A percentile compares a stretch with the other conserved stretches of the same genome.
Conservation (phyloP, 2,329 filamentous ascomycete species). For the Penicillium polonicum region DNA sequence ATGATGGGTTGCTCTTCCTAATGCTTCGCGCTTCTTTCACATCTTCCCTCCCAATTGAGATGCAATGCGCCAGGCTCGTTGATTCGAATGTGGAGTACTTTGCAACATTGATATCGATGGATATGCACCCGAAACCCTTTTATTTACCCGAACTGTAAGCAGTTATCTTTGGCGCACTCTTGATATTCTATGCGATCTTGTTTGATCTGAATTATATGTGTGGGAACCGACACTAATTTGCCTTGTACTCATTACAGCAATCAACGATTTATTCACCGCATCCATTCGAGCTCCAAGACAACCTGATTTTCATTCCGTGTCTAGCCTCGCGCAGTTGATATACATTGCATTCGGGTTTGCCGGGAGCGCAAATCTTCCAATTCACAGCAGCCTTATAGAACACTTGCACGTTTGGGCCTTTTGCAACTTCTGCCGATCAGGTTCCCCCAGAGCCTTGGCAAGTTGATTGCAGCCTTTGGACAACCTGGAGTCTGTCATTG, state of each 20-base stretch:
- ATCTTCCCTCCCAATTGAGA: conserved; percentile 4
- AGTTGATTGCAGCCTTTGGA: background rate
- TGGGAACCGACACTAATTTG: background rate
- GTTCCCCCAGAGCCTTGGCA: background rate
- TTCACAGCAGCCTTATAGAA: background rate
- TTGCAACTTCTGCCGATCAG: background rate
- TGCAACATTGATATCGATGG: background rate
- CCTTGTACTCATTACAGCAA: background rate
- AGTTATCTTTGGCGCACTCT: background rate
- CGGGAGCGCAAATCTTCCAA: background rate
- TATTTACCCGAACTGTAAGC: background rate
- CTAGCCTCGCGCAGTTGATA: background rate
- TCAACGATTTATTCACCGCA: background rate
- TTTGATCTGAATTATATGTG: background rate
- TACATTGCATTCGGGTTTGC: background rate
- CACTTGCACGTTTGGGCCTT: background rate
- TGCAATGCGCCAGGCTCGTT: conserved; percentile 6
- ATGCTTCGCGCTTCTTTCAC: conserved; percentile 3
- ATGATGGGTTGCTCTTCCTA: background rate
- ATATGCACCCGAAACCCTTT: background rate
- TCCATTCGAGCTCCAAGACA: background rate
- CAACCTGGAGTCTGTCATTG: background rate
- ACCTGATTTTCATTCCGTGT: background rate
- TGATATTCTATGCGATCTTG: background rate
- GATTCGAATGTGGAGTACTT: background rate